Percentiles rank a stretch among this genome's conserved stretches.
Conservation (phyloP, 2,329 filamentous ascomycete species). For the Annulohypoxylon truncatum region DNA sequence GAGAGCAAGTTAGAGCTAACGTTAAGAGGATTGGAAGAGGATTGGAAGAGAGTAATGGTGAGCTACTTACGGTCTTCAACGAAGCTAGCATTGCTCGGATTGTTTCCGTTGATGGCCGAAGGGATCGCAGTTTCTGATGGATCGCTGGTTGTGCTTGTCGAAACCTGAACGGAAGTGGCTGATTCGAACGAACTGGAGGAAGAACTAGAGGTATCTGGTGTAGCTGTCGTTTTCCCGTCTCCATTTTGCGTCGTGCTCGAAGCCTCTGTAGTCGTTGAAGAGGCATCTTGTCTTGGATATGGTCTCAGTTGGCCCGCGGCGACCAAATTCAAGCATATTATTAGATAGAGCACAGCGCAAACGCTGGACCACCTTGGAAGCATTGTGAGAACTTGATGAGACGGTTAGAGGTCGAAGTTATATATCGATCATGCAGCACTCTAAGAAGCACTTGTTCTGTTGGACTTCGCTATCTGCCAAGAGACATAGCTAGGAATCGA, state of each 20-base stretch:
- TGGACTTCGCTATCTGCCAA: constrained; percentile 23
- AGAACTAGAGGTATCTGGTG: constrained; percentile 26
- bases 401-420: not conserved
- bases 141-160: constrained; percentile 31
- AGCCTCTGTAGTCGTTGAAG: constrained; percentile 39
- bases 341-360: constrained; percentile 55
- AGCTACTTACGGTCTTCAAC: constrained; percentile 41
- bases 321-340: constrained; percentile 54
- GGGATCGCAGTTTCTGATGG: constrained; percentile 42
- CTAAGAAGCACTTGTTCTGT: constrained; percentile 30
- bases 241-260: constrained; percentile 37
- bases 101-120: constrained; percentile 50
- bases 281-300: constrained; percentile 52
- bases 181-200: constrained; percentile 15
- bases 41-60: not conserved
- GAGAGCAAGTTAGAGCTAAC: constrained; percentile 17
- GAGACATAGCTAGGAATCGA: constrained; percentile 37
- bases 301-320: constrained; percentile 51
- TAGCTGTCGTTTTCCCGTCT: constrained; percentile 26
- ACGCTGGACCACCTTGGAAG: constrained; percentile 49
- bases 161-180: constrained; percentile 27
- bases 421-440: constrained; percentile 25
- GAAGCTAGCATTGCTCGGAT: constrained; percentile 40
- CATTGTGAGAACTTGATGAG: constrained; percentile 47
- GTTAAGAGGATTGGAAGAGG: not conserved